Conservation (phyloP, 148 eudicot genomes). For the Fagopyrum esculentum region DNA sequence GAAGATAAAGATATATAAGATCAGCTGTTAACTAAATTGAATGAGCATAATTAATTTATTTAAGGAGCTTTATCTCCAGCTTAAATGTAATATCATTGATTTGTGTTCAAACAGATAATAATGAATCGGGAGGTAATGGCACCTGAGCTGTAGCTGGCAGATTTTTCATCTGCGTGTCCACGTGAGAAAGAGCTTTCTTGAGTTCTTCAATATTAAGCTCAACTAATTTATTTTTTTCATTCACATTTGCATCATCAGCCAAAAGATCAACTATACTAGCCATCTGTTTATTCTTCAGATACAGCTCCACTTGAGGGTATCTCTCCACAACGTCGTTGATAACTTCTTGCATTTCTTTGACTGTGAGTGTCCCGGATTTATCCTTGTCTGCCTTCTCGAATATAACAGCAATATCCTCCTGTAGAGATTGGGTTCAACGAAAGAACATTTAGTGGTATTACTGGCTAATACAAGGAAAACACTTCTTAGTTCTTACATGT, state of each 20-base stretch:
- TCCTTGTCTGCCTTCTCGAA: conserved; percentile 85
- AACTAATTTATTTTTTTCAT: conserved; percentile 54
- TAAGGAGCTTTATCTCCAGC: too few relatives aligned
- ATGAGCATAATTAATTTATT: too few relatives aligned
- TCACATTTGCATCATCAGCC: conserved; percentile 47
- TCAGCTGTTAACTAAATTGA: not conserved
- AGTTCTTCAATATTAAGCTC: conserved; percentile 61
- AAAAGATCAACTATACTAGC: conserved; percentile 59
- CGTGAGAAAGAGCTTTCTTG: conserved; percentile 43
- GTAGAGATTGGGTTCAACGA: conserved; percentile 10
- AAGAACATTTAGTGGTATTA: not conserved
- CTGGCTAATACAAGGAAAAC: not conserved
- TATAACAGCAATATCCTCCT: conserved; percentile 79
- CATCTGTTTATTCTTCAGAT: conserved; percentile 67
- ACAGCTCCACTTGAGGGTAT: conserved; percentile 85
- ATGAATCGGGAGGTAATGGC: not conserved
- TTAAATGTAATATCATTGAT: too few relatives aligned
- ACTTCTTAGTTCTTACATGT: conserved; percentile 3
- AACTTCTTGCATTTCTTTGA: conserved; percentile 84
- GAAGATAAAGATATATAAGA: conserved; percentile 4
- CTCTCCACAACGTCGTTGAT: conserved; percentile 65
- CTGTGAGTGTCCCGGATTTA: conserved; percentile 82
- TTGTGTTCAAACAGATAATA: too few relatives aligned
- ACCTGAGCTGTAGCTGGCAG: conserved; percentile 84
- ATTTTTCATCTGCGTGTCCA: conserved; percentile 57